Evolutionary conservation across 2,329 filamentous ascomycete species (phyloP), one percentile per base, ranked within the genome.

Genomic region (Colletotrichum liaoningense): DNA sequence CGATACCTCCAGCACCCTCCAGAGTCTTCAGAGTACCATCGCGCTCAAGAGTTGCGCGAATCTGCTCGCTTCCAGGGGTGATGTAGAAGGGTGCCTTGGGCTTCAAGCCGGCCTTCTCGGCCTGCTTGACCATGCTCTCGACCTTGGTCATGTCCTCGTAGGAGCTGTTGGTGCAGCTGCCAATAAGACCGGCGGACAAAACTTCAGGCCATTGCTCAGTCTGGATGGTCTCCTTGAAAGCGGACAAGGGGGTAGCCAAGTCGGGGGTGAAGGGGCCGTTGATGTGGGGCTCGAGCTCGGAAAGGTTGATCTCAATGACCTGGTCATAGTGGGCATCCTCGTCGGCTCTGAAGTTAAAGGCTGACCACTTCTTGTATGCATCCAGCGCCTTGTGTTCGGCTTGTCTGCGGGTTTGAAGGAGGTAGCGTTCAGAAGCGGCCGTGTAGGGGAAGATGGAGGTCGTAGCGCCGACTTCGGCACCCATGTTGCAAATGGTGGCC

Each of bases 81-180:
- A 99, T 94, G 85, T 97, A 98, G 85, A 99, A 98, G 80, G 95
- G 93, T 2, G 94, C 91, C 79, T 93, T 94, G 52, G 97, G 95
- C 85, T 95, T 94, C 73, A 99, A 87, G 19, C 97, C 97, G n/a
- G 95, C 97, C 72, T 92, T 91, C 65, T 92, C 89, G 11, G 97
- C 97, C 83, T 98, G 95, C 83, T 96, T 95, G 72, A 98, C 94
- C 69, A 99, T 90, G 80, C 95, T 92, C 84, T 98, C 96, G 16
- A 95, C 94, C 74, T 96, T 93, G 46, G 95, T 97, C 97, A 99
- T 99, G 82, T 99, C 97, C 84, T 98, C 93, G 83, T 98, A 99
- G 2, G 97, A 98, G 83, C 94, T 97, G 89, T 99, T 99, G 63
- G 97, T 99, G 88, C 97, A 99, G 86, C 95, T 98, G 74, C 97